Evolutionary conservation across 805 yeast genomes (phyloP), one percentile per base, ranked within the genome.

Genomic region (Teunomyces atbi): DNA sequence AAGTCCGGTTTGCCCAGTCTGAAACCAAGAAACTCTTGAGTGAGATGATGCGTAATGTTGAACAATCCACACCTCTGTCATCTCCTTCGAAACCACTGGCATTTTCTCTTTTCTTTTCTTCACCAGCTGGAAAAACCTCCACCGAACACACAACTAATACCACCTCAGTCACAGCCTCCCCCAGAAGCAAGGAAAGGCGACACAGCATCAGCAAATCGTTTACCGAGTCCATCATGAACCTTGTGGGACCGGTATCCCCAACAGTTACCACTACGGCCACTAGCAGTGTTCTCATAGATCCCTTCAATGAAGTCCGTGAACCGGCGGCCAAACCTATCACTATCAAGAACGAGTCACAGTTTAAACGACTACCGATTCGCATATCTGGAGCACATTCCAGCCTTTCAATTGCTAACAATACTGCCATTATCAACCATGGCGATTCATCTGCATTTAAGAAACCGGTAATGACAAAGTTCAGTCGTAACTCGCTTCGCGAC

Each of bases 401-500:
- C 5, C 51, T 76, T 45, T 65, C 62, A 4, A 62, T 77, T 10
- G 72, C 72, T 6, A 74, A 76, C 45, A 71, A 71, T 30, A 64
- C 71, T 4, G 62, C 59, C 45, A 64, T 68, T 5, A 60, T 76
- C 16, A 61, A 66, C 18, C 80, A 78, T 52, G 81, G 81, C 0
- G 65, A 64, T 18, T 64, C 68, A 3, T 68, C 76, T 1, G 59
- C 58, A 4, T 62, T 70, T 47, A 63, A 64, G 43, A 62, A 56
- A 32, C 71, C 73, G 5, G 47, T 68, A 6, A 52, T 66, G 11
- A 61, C 74, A 10, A 63, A 73, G 38, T 69, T 78, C 23, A 77
- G 79, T 48, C 78, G 70, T 52, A 65, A 70, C n/a, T 75, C 79
- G 1, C 56, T 77, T 15, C 57, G 69, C 46, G 81, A 77, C 33